phyloP scores from a whole-genome alignment of 441 rosid genomes.

The Melastoma candidum region DNA sequence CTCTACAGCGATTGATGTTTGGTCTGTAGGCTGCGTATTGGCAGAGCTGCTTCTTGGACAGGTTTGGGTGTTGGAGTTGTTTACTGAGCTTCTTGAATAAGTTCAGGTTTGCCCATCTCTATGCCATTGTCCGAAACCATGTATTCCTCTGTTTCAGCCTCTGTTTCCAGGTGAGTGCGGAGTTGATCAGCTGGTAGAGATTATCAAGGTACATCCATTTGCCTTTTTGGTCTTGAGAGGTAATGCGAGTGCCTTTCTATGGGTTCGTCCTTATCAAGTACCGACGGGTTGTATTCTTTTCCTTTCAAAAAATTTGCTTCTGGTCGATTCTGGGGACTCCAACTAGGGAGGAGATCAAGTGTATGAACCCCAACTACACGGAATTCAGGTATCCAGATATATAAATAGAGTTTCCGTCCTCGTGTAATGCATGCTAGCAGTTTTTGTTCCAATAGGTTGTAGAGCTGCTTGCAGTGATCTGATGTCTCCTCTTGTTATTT shows the following conservation, averaged over 20 bases:
- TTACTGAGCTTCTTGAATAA: no score
- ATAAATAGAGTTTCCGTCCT: not conserved
- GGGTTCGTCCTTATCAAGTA: no score
- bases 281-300: no score
- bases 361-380: constrained; percentile 95
- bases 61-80: constrained; percentile 21
- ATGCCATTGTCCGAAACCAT: no score
- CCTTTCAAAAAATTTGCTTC: not conserved
- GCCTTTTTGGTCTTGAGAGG: no score
- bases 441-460: not conserved
- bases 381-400: constrained; percentile 57
- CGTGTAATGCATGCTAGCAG: not conserved
- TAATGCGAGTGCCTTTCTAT: no score
- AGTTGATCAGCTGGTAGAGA: constrained; percentile 95
- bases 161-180: constrained; percentile 92
- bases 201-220: constrained; percentile 61
- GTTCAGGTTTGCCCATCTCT: no score
- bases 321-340: constrained; percentile 92
- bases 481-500: constrained; percentile 9
- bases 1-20: constrained; percentile 78
- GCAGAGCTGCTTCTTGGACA: constrained; percentile 89
- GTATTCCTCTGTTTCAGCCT: constrained; percentile 44
- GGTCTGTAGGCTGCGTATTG: constrained; percentile 97
- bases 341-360: constrained; percentile 92
- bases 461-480: not conserved